These are phyloP conservation scores for Kluyveromyces wickerhamii DNA, from an alignment of 805 yeast species.

Conservation along the genomic window DNA sequence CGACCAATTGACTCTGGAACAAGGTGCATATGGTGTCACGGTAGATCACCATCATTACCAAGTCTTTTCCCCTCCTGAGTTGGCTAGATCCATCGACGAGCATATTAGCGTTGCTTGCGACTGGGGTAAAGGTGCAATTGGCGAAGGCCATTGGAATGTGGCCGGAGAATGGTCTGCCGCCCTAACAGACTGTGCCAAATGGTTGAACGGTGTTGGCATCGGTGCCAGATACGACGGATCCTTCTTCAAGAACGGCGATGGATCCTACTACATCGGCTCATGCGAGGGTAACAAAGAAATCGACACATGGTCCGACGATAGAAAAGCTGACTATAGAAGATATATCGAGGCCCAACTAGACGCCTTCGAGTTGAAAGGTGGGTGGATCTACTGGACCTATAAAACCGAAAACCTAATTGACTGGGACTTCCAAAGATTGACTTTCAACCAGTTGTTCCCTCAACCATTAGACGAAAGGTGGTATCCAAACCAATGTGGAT, in stretches of 20 bases:
- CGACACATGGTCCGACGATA: constrained; percentile 50
- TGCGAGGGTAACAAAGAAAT: constrained; percentile 48
- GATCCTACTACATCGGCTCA: constrained; percentile 42
- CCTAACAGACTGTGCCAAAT: constrained; percentile 78
- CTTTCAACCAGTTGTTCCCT: constrained; percentile 61
- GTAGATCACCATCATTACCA: constrained; percentile 90
- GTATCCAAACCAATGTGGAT: constrained; percentile 67
- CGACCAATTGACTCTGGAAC: constrained; percentile 37
- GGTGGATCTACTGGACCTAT: constrained; percentile 95
- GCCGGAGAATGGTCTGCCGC: constrained; percentile 92
- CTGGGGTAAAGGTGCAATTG: constrained; percentile 37
- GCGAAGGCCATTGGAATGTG: constrained; percentile 64
- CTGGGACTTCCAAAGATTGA: constrained; percentile 72
- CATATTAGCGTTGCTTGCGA: constrained; percentile 50
- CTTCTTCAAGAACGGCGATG: constrained; percentile 29
- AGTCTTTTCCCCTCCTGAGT: constrained; percentile 62
- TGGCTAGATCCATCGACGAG: constrained; percentile 49
- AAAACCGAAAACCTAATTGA: constrained; percentile 77
- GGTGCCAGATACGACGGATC: constrained; percentile 78
- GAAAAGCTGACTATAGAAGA: constrained; percentile 50
- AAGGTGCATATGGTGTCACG: constrained; percentile 54
- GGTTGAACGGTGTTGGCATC: constrained; percentile 81
- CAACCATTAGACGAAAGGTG: constrained; percentile 65
- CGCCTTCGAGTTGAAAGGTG: constrained; percentile 63
- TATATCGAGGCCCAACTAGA: constrained; percentile 88